Evolutionary conservation across 129 eudicot genomes (phyloP).

Genomic region (Erigeron canadensis): DNA sequence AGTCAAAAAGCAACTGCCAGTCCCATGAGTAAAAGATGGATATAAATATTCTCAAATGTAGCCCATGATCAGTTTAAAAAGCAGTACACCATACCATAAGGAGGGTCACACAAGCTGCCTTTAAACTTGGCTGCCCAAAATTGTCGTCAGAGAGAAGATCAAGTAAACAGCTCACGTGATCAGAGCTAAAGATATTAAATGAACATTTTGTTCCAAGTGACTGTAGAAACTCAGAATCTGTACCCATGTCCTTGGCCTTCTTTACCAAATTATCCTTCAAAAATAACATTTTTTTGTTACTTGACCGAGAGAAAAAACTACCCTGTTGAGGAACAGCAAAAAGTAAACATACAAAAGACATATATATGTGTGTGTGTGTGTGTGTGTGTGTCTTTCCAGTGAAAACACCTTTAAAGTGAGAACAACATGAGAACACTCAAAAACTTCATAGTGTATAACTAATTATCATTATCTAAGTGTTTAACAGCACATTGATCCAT

Average conservation of each 20-base stretch:
- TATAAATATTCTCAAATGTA: not conserved
- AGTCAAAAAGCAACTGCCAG: not conserved
- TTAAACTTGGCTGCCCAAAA: conserved; percentile 31
- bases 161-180: conserved; percentile 67
- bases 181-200: conserved; percentile 63
- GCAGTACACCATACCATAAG: conserved; percentile 59
- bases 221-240: conserved; percentile 55
- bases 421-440: not conserved
- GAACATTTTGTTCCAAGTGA: conserved; percentile 56
- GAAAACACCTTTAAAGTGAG: no score
- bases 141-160: conserved; percentile 47
- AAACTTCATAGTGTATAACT: no score
- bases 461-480: no score
- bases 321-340: not conserved
- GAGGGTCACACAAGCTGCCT: conserved; percentile 56
- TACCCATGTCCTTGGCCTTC: conserved; percentile 48
- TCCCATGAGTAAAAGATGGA: not conserved
- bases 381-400: no score
- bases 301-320: not conserved
- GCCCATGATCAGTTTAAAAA: not conserved
- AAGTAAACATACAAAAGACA: not conserved
- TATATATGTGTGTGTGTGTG: no score
- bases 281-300: conserved; percentile 11
- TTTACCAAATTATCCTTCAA: conserved; percentile 60
- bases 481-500: no score